These are phyloP conservation scores for Centrapalus pauciflorus DNA, from an alignment of 129 eudicot species.

Conservation along the genomic window DNA sequence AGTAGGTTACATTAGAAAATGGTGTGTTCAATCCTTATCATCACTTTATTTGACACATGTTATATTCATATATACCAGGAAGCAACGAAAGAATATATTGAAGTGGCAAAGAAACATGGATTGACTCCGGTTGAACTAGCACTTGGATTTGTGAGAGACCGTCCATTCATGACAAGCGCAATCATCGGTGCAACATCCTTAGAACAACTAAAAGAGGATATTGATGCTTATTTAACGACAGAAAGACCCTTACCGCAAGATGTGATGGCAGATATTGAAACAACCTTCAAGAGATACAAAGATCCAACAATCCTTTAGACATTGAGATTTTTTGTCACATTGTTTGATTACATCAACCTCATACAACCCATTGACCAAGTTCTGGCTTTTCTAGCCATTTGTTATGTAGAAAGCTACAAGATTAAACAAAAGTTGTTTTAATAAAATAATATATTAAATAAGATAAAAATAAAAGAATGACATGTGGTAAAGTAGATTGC, in stretches of 20 bases:
- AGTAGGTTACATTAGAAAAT: neutral
- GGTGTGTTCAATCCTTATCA: neutral
- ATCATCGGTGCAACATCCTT: constrained; percentile 90
- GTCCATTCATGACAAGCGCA: constrained; percentile 80
- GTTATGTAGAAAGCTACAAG: too few relatives aligned
- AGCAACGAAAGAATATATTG: constrained; percentile 64
- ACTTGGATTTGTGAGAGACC: constrained; percentile 77
- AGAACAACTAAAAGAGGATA: constrained; percentile 77
- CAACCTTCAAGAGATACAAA: constrained; percentile 63
- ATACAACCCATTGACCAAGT: too few relatives aligned
- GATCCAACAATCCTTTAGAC: constrained; percentile 74
- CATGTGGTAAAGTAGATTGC: too few relatives aligned
- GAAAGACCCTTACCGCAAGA: constrained; percentile 68
- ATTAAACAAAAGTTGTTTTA: too few relatives aligned
- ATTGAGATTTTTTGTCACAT: neutral
- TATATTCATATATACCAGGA: constrained; percentile 43
- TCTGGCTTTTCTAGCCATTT: too few relatives aligned
- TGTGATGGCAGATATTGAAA: constrained; percentile 61
- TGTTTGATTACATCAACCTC: neutral
- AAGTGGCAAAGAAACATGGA: constrained; percentile 83
- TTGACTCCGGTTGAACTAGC: constrained; percentile 70
- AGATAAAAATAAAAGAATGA: too few relatives aligned
- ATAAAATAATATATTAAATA: too few relatives aligned
- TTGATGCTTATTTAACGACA: constrained; percentile 65
- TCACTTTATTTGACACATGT: neutral